Conservation (phyloP, 306 rosid species). For the Spatholobus suberectus region DNA sequence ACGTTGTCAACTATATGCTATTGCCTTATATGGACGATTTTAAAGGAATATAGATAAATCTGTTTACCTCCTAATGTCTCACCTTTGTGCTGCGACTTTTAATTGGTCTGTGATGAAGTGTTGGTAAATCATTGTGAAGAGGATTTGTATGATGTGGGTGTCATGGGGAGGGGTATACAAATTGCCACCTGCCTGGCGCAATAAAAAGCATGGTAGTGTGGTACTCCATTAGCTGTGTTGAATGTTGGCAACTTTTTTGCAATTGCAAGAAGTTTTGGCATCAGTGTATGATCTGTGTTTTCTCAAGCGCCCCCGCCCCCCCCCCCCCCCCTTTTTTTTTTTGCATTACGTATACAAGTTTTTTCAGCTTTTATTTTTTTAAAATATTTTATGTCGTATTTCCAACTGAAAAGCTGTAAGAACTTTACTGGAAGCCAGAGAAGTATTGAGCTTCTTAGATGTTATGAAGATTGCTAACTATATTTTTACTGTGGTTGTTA, state of each 20-base stretch:
- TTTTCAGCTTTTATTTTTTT: neutral
- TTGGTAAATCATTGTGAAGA: conserved; percentile 3
- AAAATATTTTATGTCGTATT: neutral
- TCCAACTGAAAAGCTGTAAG: neutral
- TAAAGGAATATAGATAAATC: neutral
- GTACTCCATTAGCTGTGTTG: neutral
- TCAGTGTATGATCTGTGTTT: neutral
- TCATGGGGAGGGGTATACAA: neutral
- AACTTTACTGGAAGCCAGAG: neutral
- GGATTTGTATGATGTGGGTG: conserved; percentile 4
- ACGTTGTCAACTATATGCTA: neutral
- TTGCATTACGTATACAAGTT: neutral
- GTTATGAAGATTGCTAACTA: conserved; percentile 6
- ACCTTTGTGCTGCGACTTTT: neutral
- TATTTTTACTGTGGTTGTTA: neutral
- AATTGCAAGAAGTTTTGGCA: neutral
- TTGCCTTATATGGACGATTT: neutral
- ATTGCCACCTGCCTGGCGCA: neutral
- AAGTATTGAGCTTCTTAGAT: conserved; percentile 15
- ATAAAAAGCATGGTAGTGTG: neutral
- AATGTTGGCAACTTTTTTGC: neutral
- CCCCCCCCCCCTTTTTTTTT: neutral
- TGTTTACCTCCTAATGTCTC: neutral
- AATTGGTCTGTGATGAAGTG: conserved; percentile 24
- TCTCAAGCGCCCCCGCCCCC: neutral